Evolutionary conservation across 1,284 basidiomycete species (phyloP).

Genomic region (Cutaneotrichosporon sp.): DNA sequence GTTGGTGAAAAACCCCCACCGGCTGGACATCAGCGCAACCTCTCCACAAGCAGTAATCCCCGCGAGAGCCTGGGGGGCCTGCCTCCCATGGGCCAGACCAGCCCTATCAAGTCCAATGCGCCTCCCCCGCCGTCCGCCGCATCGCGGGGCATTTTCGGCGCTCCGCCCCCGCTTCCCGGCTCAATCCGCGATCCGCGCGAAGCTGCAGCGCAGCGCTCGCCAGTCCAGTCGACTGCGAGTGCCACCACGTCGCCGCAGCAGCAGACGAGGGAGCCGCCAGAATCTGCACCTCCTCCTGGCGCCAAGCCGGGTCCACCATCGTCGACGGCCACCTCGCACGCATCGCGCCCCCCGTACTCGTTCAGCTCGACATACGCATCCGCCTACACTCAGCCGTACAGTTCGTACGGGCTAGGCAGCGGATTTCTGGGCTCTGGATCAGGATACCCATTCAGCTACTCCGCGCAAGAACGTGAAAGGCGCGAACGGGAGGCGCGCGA

Average conservation of each 20-base stretch:
- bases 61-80: slow-evolving; percentile 10
- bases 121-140: slow-evolving; percentile 6
- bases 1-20: slow-evolving; percentile 2
- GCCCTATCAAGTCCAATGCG: slow-evolving; percentile 9
- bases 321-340: slow-evolving; percentile 5
- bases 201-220: slow-evolving; percentile 13
- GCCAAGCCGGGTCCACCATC: background rate
- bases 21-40: slow-evolving; percentile 13
- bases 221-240: slow-evolving; percentile 10
- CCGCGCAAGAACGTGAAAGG: slow-evolving; percentile 10
- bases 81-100: slow-evolving; percentile 14
- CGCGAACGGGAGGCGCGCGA: slow-evolving; percentile 12
- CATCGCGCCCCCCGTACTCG: slow-evolving; percentile 17
- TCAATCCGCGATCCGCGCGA: slow-evolving; percentile 16
- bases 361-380: slow-evolving; percentile 21
- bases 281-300: background rate
- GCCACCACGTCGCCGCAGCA: slow-evolving; percentile 10
- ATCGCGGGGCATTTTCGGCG: slow-evolving; percentile 12
- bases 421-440: slow-evolving; percentile 9
- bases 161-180: slow-evolving; percentile 14
- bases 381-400: slow-evolving; percentile 20
- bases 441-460: slow-evolving; percentile 8
- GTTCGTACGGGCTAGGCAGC: slow-evolving; percentile 14
- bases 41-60: slow-evolving; percentile 15
- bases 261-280: slow-evolving; percentile 8